Conservation (phyloP, 1,139 yeast species). For the Suhomyces kunorum region DNA sequence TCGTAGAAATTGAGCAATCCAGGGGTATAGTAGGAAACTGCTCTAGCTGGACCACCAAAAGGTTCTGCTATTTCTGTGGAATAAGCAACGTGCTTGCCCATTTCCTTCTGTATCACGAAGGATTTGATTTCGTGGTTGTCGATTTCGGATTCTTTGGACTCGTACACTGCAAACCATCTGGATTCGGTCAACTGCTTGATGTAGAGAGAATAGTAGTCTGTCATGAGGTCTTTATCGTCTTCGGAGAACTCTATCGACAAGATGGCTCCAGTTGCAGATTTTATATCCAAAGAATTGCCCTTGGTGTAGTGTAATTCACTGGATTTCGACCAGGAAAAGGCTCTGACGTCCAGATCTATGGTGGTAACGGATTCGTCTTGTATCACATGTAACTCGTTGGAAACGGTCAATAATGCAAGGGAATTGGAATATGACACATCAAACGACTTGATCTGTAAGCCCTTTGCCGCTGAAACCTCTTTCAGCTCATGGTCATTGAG, state of each 20-base stretch:
- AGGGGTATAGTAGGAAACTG: slow-evolving; percentile 49
- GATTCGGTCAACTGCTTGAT: slow-evolving; percentile 8
- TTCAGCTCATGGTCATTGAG: neutral
- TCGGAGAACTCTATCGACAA: slow-evolving; percentile 7
- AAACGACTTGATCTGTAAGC: neutral
- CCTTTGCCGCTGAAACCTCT: neutral
- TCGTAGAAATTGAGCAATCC: slow-evolving; percentile 47
- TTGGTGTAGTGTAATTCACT: slow-evolving; percentile 2
- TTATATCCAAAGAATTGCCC: slow-evolving; percentile 5
- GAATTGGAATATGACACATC: neutral
- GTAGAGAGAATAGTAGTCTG: slow-evolving; percentile 9
- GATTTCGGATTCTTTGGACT: slow-evolving; percentile 22
- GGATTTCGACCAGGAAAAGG: slow-evolving; percentile 3
- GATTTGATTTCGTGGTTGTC: slow-evolving; percentile 25
- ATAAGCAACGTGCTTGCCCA: slow-evolving; percentile 14
- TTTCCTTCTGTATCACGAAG: slow-evolving; percentile 18
- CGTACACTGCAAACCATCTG: slow-evolving; percentile 27
- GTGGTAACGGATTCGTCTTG: neutral
- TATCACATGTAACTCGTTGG: neutral
- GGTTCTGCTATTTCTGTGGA: slow-evolving; percentile 59
- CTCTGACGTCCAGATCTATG: neutral
- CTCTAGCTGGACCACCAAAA: slow-evolving; percentile 52
- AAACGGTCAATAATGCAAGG: neutral
- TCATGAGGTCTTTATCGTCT: slow-evolving; percentile 6
- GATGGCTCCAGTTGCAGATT: slow-evolving; percentile 1